Evolutionary conservation across 805 yeast species (phyloP).

Genomic region (Spencermartinsiella europaea): DNA sequence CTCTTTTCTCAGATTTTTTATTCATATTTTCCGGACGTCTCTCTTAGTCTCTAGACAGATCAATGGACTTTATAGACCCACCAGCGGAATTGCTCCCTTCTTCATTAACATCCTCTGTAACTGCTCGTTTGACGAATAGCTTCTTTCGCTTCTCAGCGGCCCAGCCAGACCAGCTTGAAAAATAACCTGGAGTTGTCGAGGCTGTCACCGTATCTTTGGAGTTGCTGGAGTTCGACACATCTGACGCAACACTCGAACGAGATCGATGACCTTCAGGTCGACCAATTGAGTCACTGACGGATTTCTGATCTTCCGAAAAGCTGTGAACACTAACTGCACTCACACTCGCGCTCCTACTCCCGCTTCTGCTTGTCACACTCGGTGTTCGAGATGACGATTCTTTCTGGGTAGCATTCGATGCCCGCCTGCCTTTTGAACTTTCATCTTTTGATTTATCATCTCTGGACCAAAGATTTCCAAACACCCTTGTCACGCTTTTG

Average conservation of each 20-base stretch:
- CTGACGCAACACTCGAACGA: neutral
- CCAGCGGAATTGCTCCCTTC: neutral
- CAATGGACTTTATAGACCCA: neutral
- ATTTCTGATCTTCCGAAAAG: neutral
- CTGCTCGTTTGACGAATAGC: constrained; percentile 1
- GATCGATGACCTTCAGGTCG: neutral
- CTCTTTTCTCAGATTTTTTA: neutral
- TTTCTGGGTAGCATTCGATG: neutral
- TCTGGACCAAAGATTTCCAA: constrained; percentile 27
- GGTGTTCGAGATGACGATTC: neutral
- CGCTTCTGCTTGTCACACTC: neutral
- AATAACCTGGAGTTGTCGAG: constrained; percentile 9
- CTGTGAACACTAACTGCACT: neutral
- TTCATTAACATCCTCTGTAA: neutral
- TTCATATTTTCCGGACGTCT: neutral
- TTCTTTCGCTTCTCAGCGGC: constrained; percentile 14
- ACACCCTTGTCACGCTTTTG: constrained; percentile 26
- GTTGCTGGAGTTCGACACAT: neutral
- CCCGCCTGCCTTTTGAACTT: neutral
- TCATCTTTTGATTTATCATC: neutral
- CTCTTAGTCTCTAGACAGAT: neutral
- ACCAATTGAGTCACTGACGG: neutral
- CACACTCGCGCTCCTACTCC: neutral
- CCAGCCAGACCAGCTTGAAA: constrained; percentile 18
- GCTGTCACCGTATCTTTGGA: neutral